These are phyloP conservation scores for Pseudonitzschia multiseries DNA, from an alignment of 108 stramenopile species.

Conservation along the genomic window DNA sequence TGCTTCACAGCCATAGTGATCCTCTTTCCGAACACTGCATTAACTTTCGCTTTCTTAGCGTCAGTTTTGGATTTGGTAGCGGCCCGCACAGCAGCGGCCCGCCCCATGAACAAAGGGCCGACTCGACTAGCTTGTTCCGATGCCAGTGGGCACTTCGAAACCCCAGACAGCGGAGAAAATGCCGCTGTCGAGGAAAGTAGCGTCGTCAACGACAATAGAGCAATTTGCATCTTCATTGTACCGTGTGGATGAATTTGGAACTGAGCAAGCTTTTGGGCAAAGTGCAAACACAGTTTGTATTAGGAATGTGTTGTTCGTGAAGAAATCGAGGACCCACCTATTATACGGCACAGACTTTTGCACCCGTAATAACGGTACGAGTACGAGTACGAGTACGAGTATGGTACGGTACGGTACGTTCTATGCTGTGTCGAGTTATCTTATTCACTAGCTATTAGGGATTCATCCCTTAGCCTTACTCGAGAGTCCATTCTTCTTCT, in stretches of 20 bases:
- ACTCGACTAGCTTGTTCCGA: not conserved
- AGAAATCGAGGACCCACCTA: too few species aligned
- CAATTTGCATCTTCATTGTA: conserved; percentile 7
- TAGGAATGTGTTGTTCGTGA: too few species aligned
- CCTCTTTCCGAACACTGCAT: conserved; percentile 83
- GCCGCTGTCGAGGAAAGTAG: not conserved
- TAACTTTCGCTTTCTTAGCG: conserved; percentile 82
- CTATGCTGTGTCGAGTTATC: not conserved
- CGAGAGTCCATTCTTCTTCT: too few species aligned
- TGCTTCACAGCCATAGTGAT: conserved; percentile 88
- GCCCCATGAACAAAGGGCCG: conserved; percentile 73
- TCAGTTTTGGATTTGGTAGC: conserved; percentile 89
- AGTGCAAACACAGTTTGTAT: too few species aligned
- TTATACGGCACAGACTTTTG: too few species aligned
- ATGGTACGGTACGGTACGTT: not conserved
- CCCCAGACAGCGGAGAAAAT: conserved; percentile 1
- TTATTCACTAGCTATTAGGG: not conserved
- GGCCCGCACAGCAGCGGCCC: conserved; percentile 88
- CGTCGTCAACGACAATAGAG: conserved; percentile 5
- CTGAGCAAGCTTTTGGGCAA: not conserved
- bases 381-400: too few species aligned
- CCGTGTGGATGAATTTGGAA: not conserved
- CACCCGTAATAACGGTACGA: too few species aligned
- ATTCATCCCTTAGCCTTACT: not conserved
- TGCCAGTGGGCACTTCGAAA: not conserved